phyloP scores from a whole-genome alignment of 2,329 filamentous ascomycete genomes.

The Pyrenochaeta sp. region DNA sequence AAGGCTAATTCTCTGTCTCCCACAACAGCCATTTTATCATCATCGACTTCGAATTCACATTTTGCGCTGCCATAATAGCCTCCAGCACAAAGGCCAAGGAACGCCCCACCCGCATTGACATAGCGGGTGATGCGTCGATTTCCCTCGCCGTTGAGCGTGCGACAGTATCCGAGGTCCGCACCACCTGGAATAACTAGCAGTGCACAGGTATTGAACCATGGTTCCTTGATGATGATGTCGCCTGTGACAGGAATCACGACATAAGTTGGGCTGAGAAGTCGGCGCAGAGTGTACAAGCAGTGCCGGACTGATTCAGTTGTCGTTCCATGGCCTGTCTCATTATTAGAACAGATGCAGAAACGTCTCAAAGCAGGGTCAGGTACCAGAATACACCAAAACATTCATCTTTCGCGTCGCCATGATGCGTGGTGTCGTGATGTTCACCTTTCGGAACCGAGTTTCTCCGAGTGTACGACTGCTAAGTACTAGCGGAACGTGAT shows the following conservation, averaged over 20 bases:
- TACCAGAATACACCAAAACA: slow-evolving; percentile 91
- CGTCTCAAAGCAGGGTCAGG: slow-evolving; percentile 14
- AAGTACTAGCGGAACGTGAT: no score
- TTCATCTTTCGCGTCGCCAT: slow-evolving; percentile 81
- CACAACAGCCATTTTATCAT: slow-evolving; percentile 81
- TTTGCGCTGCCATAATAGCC: slow-evolving; percentile 84
- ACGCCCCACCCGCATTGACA: slow-evolving; percentile 83
- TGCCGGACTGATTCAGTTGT: slow-evolving; percentile 90
- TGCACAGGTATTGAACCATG: slow-evolving; percentile 86
- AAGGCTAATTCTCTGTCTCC: slow-evolving; percentile 86
- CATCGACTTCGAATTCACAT: slow-evolving; percentile 93
- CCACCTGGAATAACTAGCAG: slow-evolving; percentile 92
- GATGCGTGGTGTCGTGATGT: slow-evolving; percentile 24
- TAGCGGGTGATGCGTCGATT: slow-evolving; percentile 86
- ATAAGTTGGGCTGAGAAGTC: slow-evolving; percentile 87
- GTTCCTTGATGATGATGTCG: slow-evolving; percentile 83
- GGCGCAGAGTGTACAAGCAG: slow-evolving; percentile 84
- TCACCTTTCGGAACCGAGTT: slow-evolving; percentile 33
- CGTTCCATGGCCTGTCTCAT: slow-evolving; percentile 74
- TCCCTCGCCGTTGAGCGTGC: slow-evolving; percentile 83
- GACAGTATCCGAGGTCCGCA: slow-evolving; percentile 91
- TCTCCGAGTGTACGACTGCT: slow-evolving; percentile 38
- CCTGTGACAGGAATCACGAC: slow-evolving; percentile 87
- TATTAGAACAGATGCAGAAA: slow-evolving; percentile 1
- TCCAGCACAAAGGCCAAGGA: slow-evolving; percentile 91